Percentiles rank a stretch among this genome's conserved stretches.
These are phyloP conservation scores for Lachancea mirantina DNA, from an alignment of 805 yeast genomes.

Conservation along the genomic window DNA sequence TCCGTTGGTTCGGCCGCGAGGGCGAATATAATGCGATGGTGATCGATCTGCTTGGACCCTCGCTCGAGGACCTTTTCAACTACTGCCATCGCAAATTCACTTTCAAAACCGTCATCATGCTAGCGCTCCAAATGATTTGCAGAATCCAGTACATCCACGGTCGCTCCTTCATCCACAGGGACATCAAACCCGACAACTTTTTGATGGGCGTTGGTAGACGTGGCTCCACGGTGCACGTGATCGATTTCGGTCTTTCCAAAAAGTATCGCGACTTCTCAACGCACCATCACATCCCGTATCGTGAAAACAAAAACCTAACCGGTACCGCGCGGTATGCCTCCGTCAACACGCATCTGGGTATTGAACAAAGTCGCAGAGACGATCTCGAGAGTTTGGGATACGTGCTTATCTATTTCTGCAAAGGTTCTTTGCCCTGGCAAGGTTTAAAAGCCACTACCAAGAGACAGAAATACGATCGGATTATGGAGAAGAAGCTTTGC, in stretches of 20 bases:
- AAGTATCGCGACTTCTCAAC: conserved; percentile 92
- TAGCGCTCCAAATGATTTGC: conserved; percentile 91
- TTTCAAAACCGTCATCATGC: conserved; percentile 82
- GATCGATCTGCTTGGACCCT: conserved; percentile 90
- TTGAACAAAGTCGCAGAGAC: conserved; percentile 94
- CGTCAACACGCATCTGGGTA: conserved; percentile 92
- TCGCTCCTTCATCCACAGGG: conserved; percentile 81
- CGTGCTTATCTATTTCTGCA: conserved; percentile 86
- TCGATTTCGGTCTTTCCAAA: conserved; percentile 90
- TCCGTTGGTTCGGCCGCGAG: conserved; percentile 95
- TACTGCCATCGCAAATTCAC: conserved; percentile 92
- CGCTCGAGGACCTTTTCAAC: conserved; percentile 90
- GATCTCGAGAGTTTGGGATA: conserved; percentile 93
- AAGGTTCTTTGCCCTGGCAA: conserved; percentile 98
- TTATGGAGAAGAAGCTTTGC: conserved; percentile 89
- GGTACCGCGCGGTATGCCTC: conserved; percentile 98
- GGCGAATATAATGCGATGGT: conserved; percentile 97
- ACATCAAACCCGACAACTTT: conserved; percentile 80
- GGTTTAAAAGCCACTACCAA: conserved; percentile 95
- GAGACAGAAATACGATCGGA: conserved; percentile 93
- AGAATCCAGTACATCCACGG: conserved; percentile 95
- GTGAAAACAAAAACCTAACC: conserved; percentile 92
- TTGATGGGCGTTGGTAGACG: conserved; percentile 84
- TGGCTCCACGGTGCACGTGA: conserved; percentile 91
- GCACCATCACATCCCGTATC: conserved; percentile 89